Base-by-base conservation (phyloP, 768 basidiomycete species). In the Daedaleopsis nitida region DNA sequence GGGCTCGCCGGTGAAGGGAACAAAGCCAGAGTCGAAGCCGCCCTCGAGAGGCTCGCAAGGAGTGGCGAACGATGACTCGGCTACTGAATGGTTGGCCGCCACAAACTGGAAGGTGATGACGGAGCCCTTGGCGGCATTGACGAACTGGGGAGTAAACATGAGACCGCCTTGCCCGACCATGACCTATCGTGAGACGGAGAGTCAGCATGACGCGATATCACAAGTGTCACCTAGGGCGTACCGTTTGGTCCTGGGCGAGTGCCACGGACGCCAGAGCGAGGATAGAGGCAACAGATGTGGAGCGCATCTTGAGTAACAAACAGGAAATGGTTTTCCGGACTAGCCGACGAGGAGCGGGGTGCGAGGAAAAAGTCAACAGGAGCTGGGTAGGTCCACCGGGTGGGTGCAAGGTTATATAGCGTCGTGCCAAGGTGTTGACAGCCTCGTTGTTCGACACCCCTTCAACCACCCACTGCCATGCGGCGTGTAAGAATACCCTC, bases 11-110 rank as follows among this genome's bases (percentile, higher is more conserved):
- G 27, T 32, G 39, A 83, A 70, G 52, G 65, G 71, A 48, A 85
- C 74, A 74, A 74, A 83, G 27, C 83, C 84, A 19, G 85, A 85
- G 72, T 83, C 81, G 55, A 84, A 84, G 14, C 84, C 84, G 17
- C 76, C 76, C 0, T 65, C 39, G 45, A 76, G 12, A 12, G 79
- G 80, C 57, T 75, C 68, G 64, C 83, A 86, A 1, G 83, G 83
- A 49, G 70, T 66, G 11, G 64, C 56, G 62, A 84, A 82, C 0
- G 76, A 66, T 9, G 82, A 81, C 68, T 86, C 84, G 3, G 83
- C 82, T 23, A 86, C 75, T 35, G 75, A 75, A 71, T 86, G 83
- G 69, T 83, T 83, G 61, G 82, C 82, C 1, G 82, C 84, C 49
- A 72, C 73, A 66, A 81, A 86, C 21, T 71, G 59, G 76, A 86